Evolutionary conservation across 2,329 filamentous ascomycete species (phyloP).

Genomic region (Talaromyces piceae): DNA sequence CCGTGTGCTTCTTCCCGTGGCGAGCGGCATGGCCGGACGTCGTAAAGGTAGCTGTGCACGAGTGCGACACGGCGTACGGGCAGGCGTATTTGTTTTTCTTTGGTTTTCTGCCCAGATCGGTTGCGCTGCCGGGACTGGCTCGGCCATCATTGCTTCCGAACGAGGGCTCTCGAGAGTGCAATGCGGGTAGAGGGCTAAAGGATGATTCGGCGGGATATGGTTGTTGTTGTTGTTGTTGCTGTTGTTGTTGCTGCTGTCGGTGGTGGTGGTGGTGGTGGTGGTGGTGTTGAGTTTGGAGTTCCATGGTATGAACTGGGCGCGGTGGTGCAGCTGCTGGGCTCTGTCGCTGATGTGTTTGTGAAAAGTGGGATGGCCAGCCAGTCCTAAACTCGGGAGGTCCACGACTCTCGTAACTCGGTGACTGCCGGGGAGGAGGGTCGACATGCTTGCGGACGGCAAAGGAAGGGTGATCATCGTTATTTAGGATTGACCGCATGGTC

Average conservation of each 20-base stretch:
- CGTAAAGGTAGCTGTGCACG: conserved; percentile 57
- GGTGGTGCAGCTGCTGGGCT: conserved; percentile 1
- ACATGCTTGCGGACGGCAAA: conserved; percentile 10
- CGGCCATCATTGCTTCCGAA: conserved; percentile 10
- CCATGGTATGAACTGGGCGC: background rate
- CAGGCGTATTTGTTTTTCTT: conserved; percentile 60
- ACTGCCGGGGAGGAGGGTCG: background rate
- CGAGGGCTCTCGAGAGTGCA: conserved; percentile 6
- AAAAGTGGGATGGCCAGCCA: conserved; percentile 1
- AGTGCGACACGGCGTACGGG: conserved; percentile 52
- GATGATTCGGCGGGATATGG: background rate
- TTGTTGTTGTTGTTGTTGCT: too few relatives aligned
- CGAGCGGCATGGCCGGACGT: conserved; percentile 61
- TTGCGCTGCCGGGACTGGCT: conserved; percentile 12
- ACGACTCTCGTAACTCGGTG: background rate
- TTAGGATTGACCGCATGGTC: conserved; percentile 12
- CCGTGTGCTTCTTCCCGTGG: conserved; percentile 62
- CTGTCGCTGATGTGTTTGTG: background rate
- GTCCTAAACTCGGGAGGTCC: conserved; percentile 3
- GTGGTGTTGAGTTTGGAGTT: background rate
- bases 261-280: too few relatives aligned
- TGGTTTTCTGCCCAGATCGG: conserved; percentile 20
- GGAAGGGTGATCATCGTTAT: conserved; percentile 13
- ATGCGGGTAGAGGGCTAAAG: background rate
- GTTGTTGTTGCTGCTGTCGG: too few relatives aligned